phyloP scores from a whole-genome alignment of 2,329 filamentous ascomycete genomes.

The Dactylellina leptospora region DNA sequence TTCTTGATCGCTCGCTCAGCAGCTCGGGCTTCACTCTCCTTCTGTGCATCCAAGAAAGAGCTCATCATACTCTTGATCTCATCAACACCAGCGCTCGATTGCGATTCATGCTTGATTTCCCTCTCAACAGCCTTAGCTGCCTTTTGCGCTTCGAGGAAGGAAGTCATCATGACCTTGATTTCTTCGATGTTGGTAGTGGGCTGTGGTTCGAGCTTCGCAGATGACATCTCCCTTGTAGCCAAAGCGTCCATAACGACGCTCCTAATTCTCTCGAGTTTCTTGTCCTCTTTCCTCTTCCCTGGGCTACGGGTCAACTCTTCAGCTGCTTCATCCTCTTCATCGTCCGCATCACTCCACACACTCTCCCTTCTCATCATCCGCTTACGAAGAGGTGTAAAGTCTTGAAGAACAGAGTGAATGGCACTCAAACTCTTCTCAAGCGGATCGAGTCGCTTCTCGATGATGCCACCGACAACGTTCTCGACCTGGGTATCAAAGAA shows the following conservation, averaged over 20 bases:
- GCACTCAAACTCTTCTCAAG: slow-evolving; percentile 79
- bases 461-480: slow-evolving; percentile 78
- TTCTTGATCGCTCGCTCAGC: slow-evolving; percentile 21
- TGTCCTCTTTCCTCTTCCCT: slow-evolving; percentile 77
- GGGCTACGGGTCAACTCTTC: slow-evolving; percentile 61
- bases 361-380: slow-evolving; percentile 69
- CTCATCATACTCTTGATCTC: slow-evolving; percentile 13
- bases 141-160: slow-evolving; percentile 27
- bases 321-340: slow-evolving; percentile 75
- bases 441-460: slow-evolving; percentile 80
- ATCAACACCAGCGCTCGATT: slow-evolving; percentile 1
- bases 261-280: slow-evolving; percentile 82
- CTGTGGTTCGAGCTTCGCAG: not conserved
- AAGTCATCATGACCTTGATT: slow-evolving; percentile 32
- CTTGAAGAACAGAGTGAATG: slow-evolving; percentile 75
- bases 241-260: slow-evolving; percentile 73
- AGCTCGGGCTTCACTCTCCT: slow-evolving; percentile 13
- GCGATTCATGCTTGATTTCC: slow-evolving; percentile 1
- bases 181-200: not conserved
- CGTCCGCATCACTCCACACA: slow-evolving; percentile 86
- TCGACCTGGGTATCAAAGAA: slow-evolving; percentile 95
- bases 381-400: slow-evolving; percentile 66
- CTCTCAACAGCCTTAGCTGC: not conserved
- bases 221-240: slow-evolving; percentile 26
- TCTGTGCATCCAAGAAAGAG: slow-evolving; percentile 31